phyloP scores from a whole-genome alignment of 208 protist genomes.

The Trypanosomatidae sp. region DNA sequence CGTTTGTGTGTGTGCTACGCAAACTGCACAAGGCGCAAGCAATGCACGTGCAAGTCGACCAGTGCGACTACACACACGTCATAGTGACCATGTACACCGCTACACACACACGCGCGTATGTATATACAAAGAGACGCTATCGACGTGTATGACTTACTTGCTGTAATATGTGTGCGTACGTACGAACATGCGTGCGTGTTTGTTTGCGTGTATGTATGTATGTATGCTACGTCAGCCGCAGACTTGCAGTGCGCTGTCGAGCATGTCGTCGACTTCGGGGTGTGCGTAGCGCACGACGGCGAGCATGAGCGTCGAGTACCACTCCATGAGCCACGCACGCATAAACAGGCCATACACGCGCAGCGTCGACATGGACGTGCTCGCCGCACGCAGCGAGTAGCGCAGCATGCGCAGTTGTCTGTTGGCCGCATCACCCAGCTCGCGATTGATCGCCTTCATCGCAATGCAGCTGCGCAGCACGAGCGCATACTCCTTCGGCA shows the following conservation, averaged over 20 bases:
- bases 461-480: constrained; percentile 82
- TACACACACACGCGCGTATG: background rate
- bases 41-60: background rate
- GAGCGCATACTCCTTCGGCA: constrained; percentile 82
- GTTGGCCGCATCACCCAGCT: constrained; percentile 59
- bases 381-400: constrained; percentile 46
- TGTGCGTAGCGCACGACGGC: constrained; percentile 33
- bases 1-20: too few relatives aligned
- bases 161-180: too few relatives aligned
- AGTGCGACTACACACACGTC: background rate
- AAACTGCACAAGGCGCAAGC: constrained; percentile 5
- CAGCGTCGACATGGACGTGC: constrained; percentile 16
- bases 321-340: constrained; percentile 41
- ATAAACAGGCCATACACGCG: constrained; percentile 18
- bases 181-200: background rate
- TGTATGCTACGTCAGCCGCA: constrained; percentile 14
- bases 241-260: constrained; percentile 30
- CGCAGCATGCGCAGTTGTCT: constrained; percentile 63
- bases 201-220: background rate
- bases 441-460: constrained; percentile 73
- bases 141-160: background rate
- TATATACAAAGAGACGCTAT: background rate
- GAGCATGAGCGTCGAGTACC: constrained; percentile 31
- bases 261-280: constrained; percentile 31
- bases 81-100: constrained; percentile 1